phyloP scores from a whole-genome alignment of 108 stramenopile species.

The Discostella stelligeroides region DNA sequence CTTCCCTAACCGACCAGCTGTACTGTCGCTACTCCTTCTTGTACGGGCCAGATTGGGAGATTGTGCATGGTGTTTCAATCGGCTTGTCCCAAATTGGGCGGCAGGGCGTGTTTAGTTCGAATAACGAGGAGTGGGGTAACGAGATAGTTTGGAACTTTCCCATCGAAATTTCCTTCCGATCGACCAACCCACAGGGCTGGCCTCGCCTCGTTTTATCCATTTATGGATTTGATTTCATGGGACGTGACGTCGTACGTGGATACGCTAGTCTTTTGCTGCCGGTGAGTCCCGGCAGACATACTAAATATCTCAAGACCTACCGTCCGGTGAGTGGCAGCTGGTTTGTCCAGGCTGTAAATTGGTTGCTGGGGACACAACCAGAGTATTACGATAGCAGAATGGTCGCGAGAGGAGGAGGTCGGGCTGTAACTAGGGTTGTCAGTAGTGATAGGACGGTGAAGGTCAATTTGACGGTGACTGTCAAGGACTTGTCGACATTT shows the following conservation, averaged over 20 bases:
- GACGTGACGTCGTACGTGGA: slow-evolving; percentile 76
- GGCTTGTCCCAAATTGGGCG: slow-evolving; percentile 52
- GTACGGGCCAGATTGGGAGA: slow-evolving; percentile 82
- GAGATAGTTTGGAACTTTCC: slow-evolving; percentile 90
- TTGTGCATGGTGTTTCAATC: slow-evolving; percentile 67
- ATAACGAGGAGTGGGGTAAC: slow-evolving; percentile 36
- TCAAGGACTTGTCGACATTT: slow-evolving; percentile 59
- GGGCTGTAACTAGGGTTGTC: slow-evolving; percentile 61
- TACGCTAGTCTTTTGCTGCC: slow-evolving; percentile 82
- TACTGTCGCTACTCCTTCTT: slow-evolving; percentile 82
- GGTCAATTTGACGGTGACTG: slow-evolving; percentile 55
- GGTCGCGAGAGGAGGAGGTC: slow-evolving; percentile 53
- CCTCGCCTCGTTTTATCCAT: slow-evolving; percentile 76
- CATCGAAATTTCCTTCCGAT: slow-evolving; percentile 78
- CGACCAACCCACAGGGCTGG: slow-evolving; percentile 87
- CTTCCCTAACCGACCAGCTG: slow-evolving; percentile 54
- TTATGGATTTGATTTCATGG: slow-evolving; percentile 78
- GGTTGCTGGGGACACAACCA: slow-evolving; percentile 70
- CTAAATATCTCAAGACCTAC: slow-evolving; percentile 59
- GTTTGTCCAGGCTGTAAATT: slow-evolving; percentile 53
- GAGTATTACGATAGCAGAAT: slow-evolving; percentile 71
- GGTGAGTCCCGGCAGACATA: slow-evolving; percentile 59
- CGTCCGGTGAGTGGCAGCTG: slow-evolving; percentile 58
- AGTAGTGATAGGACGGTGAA: slow-evolving; percentile 49
- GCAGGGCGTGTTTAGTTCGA: slow-evolving; percentile 11